These are phyloP conservation scores for Xylariaceae sp. DNA, from an alignment of 2,329 filamentous ascomycete species.

Conservation along the genomic window DNA sequence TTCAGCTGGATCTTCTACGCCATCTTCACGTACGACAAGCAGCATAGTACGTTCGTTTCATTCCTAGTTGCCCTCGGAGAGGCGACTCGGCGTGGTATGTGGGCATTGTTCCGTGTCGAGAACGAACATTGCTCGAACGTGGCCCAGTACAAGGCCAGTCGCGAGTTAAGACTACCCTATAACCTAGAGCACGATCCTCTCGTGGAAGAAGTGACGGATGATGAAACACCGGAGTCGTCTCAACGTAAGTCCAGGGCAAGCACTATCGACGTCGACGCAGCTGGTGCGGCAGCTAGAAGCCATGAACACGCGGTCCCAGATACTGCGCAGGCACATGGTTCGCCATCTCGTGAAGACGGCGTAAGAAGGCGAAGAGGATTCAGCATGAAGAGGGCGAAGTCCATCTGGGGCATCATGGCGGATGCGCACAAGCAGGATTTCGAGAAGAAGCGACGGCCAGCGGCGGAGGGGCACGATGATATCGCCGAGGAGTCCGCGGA, in stretches of 20 bases:
- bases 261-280: conserved; percentile 16
- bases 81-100: conserved; percentile 79
- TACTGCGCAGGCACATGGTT: conserved; percentile 6
- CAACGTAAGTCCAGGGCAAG: conserved; percentile 8
- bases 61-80: conserved; percentile 78
- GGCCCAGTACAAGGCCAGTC: conserved; percentile 78
- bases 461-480: conserved; percentile 31
- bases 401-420: conserved; percentile 64
- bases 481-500: conserved; percentile 29
- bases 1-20: conserved; percentile 95
- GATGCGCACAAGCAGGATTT: conserved; percentile 89
- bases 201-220: conserved; percentile 34
- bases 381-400: conserved; percentile 24
- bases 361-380: conserved; percentile 17
- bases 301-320: conserved; percentile 9
- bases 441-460: conserved; percentile 65
- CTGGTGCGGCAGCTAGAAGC: conserved; percentile 9
- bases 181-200: conserved; percentile 44
- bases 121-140: conserved; percentile 97
- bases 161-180: conserved; percentile 85
- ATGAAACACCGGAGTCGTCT: conserved; percentile 1
- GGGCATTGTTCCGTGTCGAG: conserved; percentile 90
- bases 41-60: conserved; percentile 78
- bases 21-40: conserved; percentile 72
- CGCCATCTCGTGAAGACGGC: conserved; percentile 17